Conservation (phyloP, 495 filamentous ascomycete species). For the Penicillium silybi region DNA sequence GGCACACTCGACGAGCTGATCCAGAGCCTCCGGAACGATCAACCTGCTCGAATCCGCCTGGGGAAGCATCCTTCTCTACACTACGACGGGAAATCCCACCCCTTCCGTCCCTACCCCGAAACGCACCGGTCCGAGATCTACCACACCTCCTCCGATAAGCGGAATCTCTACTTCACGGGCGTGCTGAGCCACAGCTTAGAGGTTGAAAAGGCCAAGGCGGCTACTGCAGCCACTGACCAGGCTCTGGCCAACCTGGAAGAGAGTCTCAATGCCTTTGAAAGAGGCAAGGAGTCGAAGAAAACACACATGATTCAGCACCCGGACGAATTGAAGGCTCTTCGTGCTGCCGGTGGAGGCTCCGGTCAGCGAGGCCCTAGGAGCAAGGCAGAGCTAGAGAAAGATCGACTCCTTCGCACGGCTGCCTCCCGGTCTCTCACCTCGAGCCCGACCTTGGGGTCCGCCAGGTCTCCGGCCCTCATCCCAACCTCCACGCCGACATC, state of each 20-base stretch:
- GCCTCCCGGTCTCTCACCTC: constrained; percentile 57
- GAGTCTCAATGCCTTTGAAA: constrained; percentile 43
- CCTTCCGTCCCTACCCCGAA: constrained; percentile 46
- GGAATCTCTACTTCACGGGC: constrained; percentile 50
- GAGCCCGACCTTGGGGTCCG: constrained; percentile 58
- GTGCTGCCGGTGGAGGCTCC: constrained; percentile 11
- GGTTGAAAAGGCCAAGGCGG: constrained; percentile 52
- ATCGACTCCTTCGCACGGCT: constrained; percentile 39
- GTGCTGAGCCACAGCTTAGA: constrained; percentile 54
- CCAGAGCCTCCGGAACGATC: constrained; percentile 58
- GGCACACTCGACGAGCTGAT: constrained; percentile 68
- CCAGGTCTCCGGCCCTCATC: constrained; percentile 37
- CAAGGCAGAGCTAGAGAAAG: constrained; percentile 44
- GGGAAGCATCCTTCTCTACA: constrained; percentile 48
- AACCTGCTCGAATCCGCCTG: constrained; percentile 49
- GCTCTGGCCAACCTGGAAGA: constrained; percentile 56
- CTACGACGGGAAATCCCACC: constrained; percentile 50
- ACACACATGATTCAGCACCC: constrained; percentile 40
- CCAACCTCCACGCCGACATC: constrained; percentile 48
- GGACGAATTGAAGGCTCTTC: constrained; percentile 35
- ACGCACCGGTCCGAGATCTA: constrained; percentile 52
- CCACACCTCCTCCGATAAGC: constrained; percentile 33
- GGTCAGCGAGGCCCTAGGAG: constrained; percentile 25
- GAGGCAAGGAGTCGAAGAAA: constrained; percentile 53
- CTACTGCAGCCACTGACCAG: constrained; percentile 48